A percentile compares a stretch with the other conserved stretches of the same genome.
Conservation (phyloP, 2,329 filamentous ascomycete species). For the Aureobasidium sp. region DNA sequence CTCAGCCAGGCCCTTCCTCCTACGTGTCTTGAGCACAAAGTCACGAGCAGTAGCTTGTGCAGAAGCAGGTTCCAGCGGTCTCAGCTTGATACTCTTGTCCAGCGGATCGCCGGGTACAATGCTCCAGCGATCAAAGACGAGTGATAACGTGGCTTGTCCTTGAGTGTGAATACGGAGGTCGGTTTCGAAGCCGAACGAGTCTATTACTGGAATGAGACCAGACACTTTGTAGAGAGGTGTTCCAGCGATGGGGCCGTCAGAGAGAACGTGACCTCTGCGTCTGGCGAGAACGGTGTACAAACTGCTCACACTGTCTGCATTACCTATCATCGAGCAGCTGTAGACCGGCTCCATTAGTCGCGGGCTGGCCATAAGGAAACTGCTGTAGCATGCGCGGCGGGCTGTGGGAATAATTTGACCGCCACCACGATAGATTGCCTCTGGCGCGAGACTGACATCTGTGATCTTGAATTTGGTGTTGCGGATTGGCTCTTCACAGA, state of each 20-base stretch:
- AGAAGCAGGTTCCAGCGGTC: constrained; percentile 78
- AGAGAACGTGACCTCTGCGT: constrained; percentile 83
- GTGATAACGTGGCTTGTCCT: constrained; percentile 79
- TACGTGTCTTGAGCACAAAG: constrained; percentile 91
- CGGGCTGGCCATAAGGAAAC: constrained; percentile 94
- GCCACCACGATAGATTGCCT: constrained; percentile 90
- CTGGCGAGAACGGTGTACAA: constrained; percentile 88
- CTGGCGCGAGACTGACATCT: constrained; percentile 75
- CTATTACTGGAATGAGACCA: constrained; percentile 89
- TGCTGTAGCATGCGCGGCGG: constrained; percentile 86
- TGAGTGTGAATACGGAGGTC: constrained; percentile 94
- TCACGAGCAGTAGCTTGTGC: constrained; percentile 88
- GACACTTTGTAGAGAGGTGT: constrained; percentile 89
- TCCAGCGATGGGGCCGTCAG: constrained; percentile 89
- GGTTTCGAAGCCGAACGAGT: constrained; percentile 96
- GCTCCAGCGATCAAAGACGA: constrained; percentile 94
- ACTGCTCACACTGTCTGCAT: constrained; percentile 78
- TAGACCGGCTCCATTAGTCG: constrained; percentile 96
- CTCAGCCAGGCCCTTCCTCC: constrained; percentile 89
- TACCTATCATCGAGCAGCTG: constrained; percentile 84
- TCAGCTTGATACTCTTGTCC: constrained; percentile 74
- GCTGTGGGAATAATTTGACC: constrained; percentile 97
- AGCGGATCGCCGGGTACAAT: constrained; percentile 94
- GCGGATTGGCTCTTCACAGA: constrained; percentile 97
- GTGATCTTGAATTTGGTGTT: constrained; percentile 98